Conservation (phyloP, 768 basidiomycete species). For the Galerina marginata region DNA sequence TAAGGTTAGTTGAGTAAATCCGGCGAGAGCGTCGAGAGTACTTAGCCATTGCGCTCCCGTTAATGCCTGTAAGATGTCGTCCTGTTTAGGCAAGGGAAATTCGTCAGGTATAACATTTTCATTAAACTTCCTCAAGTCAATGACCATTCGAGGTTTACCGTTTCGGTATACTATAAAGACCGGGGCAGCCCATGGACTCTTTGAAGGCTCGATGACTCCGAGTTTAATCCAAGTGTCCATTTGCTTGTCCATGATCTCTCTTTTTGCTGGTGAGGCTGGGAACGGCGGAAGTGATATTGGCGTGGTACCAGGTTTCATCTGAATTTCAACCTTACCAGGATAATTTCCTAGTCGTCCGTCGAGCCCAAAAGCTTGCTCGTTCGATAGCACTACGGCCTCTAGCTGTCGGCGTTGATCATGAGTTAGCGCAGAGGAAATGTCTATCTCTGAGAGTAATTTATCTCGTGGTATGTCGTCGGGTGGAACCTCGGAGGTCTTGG, state of each 20-base stretch:
- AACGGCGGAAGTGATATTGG: constrained; percentile 34
- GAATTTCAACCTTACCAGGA: background rate
- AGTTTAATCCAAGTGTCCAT: constrained; percentile 35
- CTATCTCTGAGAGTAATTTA: constrained; percentile 4
- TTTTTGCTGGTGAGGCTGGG: constrained; percentile 30
- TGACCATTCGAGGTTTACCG: constrained; percentile 39
- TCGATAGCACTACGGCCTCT: background rate
- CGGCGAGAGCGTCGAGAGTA: constrained; percentile 30
- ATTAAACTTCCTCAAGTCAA: constrained; percentile 37
- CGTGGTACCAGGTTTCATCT: constrained; percentile 22
- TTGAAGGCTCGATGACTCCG: constrained; percentile 45
- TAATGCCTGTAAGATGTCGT: constrained; percentile 33
- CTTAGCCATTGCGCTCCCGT: constrained; percentile 36
- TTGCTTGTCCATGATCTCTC: constrained; percentile 26
- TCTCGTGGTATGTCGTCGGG: constrained; percentile 15
- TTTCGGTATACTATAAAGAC: constrained; percentile 42
- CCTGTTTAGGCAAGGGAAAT: constrained; percentile 31
- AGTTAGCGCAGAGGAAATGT: constrained; percentile 11
- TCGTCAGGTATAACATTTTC: constrained; percentile 26
- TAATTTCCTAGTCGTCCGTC: constrained; percentile 10
- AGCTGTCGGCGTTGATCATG: background rate
- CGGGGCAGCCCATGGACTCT: constrained; percentile 42
- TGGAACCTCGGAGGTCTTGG: constrained; percentile 32
- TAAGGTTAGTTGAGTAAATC: constrained; percentile 43
- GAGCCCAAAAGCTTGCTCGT: constrained; percentile 3